Evolutionary conservation across 176 grass and related monocot genomes (phyloP), one percentile per base, ranked within the genome.

Genomic region (Triticum timopheevii): DNA sequence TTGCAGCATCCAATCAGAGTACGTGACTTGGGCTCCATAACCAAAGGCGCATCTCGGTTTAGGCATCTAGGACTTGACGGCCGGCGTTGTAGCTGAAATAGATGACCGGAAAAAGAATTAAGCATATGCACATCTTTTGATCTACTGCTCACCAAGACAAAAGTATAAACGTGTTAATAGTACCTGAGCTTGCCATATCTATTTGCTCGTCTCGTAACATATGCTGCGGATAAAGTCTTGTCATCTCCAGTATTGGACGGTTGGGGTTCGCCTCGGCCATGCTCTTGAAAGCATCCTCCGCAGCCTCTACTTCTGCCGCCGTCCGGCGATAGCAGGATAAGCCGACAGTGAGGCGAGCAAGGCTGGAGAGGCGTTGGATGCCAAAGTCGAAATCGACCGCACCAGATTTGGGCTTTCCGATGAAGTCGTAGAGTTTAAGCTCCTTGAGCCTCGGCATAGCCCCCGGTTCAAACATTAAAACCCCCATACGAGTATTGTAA

Each of bases 321-420:
- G n/a, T 73, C n/a, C 0, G 25, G 38, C 39, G 0, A 45, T 0
- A 0, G 70, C 70, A 73, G 1, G 0, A 1, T 73, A 73, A 6
- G 5, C 0, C 0, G 38, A 73, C 70, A 15, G 2, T 4, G 22
- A 73, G n/a, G n/a, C 4, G 39, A 73, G 39, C 22, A 25, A 73
- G 70, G 70, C 12, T 45, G 70, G 70, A 73, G 38, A 73, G 69
- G 38, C 1, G n/a, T 40, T 44, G 69, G 69, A 73, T 73, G 11
- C 69, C 69, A 24, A 45, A 45, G 38, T 73, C n/a, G 2, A 73
- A 73, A 44, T 25, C 22, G 69, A 1, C 39, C 6, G 6, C 12
- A 45, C 0, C 70, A 73, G 69, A 24, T 73, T 73, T 8, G 38
- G 69, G 38, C 69, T 25, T 45, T 15, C 0, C 12, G 0, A 47